Evolutionary conservation across 148 eudicot genomes (phyloP).

Genomic region (Chenopodium berlandieri): DNA sequence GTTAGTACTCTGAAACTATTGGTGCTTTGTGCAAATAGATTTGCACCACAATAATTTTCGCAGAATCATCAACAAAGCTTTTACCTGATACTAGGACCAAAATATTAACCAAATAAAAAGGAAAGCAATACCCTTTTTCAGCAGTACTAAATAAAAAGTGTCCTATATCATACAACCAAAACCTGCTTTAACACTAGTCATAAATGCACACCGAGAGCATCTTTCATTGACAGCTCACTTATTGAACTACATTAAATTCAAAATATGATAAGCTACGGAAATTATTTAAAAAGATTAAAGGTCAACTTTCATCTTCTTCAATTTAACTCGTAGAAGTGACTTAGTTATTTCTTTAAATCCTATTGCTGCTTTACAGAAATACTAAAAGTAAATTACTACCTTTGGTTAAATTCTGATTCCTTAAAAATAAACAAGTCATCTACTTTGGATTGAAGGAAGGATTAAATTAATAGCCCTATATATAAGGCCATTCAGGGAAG

Average conservation of each 20-base stretch:
- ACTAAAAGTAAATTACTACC: slow-evolving; percentile 30
- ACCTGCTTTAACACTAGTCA: not conserved
- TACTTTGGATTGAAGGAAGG: too few species aligned
- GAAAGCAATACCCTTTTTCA: not conserved
- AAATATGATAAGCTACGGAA: not conserved
- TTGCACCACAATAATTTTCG: not conserved
- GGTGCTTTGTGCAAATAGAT: slow-evolving; percentile 2
- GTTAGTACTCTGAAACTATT: not conserved
- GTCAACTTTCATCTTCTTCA: not conserved
- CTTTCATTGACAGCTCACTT: not conserved
- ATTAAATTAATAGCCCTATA: too few species aligned
- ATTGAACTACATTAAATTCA: not conserved
- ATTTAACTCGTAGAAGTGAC: too few species aligned
- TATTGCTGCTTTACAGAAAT: not conserved
- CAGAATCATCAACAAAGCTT: not conserved
- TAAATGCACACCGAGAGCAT: not conserved
- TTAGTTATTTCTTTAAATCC: not conserved
- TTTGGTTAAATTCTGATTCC: slow-evolving; percentile 43
- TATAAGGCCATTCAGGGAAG: too few species aligned
- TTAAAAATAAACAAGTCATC: not conserved
- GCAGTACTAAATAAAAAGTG: not conserved
- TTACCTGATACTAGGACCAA: not conserved
- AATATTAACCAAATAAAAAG: not conserved
- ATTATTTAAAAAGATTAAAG: not conserved
- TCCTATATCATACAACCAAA: not conserved